Conservation (phyloP, 176 grass and related monocot species). For the Triticum urartu region DNA sequence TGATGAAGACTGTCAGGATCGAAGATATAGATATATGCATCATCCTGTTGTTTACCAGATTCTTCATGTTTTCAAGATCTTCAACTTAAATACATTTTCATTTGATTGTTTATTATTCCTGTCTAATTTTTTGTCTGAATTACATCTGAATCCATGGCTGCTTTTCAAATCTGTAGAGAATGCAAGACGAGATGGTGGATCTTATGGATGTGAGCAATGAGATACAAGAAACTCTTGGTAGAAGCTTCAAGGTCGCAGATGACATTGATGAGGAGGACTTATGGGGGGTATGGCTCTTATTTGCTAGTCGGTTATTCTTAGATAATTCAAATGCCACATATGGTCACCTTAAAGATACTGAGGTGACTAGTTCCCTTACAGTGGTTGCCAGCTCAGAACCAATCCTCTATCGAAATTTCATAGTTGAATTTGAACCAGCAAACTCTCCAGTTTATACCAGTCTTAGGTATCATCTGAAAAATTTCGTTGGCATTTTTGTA, state of each 20-base stretch:
- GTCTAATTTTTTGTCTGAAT: not conserved
- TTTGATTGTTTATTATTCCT: not conserved
- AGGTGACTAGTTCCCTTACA: no score
- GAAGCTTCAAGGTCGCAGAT: slow-evolving; percentile 84
- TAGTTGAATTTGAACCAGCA: not conserved
- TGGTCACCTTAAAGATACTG: not conserved
- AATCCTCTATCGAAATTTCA: not conserved
- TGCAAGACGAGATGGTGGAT: slow-evolving; percentile 99
- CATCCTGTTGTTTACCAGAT: no score
- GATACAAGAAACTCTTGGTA: slow-evolving; percentile 80
- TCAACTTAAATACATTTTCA: slow-evolving; percentile 39
- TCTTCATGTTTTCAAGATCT: no score
- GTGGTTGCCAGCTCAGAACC: not conserved
- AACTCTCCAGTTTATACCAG: not conserved
- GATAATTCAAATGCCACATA: not conserved
- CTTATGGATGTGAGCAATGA: slow-evolving; percentile 93
- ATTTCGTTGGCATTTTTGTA: not conserved
- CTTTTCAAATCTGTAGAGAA: slow-evolving; percentile 52
- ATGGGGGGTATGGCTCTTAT: not conserved
- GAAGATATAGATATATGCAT: no score
- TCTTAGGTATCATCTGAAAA: not conserved
- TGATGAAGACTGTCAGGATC: no score
- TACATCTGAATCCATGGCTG: not conserved
- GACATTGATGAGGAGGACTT: slow-evolving; percentile 92
- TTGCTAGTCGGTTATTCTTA: not conserved